Evolutionary conservation across 2,329 filamentous ascomycete genomes (phyloP).

Genomic region (Penicillium sp.): DNA sequence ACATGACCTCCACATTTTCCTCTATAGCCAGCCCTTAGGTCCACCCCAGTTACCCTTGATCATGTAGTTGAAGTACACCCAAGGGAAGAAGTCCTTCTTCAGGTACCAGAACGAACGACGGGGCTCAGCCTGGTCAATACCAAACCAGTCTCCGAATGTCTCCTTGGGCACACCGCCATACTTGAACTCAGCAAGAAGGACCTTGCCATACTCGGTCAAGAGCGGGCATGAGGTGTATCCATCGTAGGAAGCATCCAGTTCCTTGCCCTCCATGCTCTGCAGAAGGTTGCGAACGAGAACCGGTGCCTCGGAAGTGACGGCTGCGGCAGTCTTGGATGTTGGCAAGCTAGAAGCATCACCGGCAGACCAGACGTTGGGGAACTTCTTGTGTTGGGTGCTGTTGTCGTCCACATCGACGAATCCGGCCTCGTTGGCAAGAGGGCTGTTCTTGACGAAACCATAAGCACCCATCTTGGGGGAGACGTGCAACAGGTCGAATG

Average conservation of each 20-base stretch:
- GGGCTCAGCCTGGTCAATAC: constrained; percentile 58
- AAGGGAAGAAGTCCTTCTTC: constrained; percentile 68
- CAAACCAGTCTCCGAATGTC: constrained; percentile 57
- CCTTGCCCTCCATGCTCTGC: constrained; percentile 47
- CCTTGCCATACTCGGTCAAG: constrained; percentile 59
- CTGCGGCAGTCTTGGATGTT: constrained; percentile 58
- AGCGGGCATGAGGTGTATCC: constrained; percentile 60
- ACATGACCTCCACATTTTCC: neutral
- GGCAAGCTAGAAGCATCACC: constrained; percentile 62
- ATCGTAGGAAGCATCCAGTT: constrained; percentile 50
- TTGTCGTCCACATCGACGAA: constrained; percentile 59
- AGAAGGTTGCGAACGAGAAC: constrained; percentile 54
- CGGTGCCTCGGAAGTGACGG: constrained; percentile 54
- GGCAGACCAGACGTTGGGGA: constrained; percentile 58
- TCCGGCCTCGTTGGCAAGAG: constrained; percentile 56
- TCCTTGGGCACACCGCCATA: constrained; percentile 64
- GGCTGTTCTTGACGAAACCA: constrained; percentile 54
- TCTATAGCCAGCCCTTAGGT: constrained; percentile 52
- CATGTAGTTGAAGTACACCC: constrained; percentile 62
- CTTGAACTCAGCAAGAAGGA: constrained; percentile 65
- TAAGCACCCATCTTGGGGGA: constrained; percentile 61
- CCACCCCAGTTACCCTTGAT: constrained; percentile 64
- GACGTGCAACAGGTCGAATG: constrained; percentile 59
- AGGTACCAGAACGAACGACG: constrained; percentile 60
- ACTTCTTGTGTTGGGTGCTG: constrained; percentile 56